Evolutionary conservation across 225 moss, liverwort and hornwort genomes (phyloP).

Genomic region (Sphagnum contortum): DNA sequence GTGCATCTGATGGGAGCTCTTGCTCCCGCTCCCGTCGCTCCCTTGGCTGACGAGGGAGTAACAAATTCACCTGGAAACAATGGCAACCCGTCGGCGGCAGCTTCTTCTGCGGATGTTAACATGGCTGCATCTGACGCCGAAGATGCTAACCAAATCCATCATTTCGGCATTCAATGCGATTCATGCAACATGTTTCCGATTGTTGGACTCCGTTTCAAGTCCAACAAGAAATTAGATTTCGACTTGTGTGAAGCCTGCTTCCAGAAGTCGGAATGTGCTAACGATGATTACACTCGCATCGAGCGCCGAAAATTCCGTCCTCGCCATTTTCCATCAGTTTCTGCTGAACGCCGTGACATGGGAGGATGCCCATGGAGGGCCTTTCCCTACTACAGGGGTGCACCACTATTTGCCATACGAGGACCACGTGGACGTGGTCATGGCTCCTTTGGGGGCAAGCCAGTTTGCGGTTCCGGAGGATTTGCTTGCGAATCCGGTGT

Average conservation of each 20-base stretch:
- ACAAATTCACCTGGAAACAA: neutral
- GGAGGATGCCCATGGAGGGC: slow-evolving; percentile 33
- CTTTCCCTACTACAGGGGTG: slow-evolving; percentile 28
- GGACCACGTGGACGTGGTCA: slow-evolving; percentile 16
- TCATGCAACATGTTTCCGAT: slow-evolving; percentile 57
- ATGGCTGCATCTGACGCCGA: slow-evolving; percentile 5
- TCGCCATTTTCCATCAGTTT: slow-evolving; percentile 30
- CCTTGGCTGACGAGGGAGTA: slow-evolving; percentile 1
- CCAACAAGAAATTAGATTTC: slow-evolving; percentile 63
- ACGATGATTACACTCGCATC: slow-evolving; percentile 53
- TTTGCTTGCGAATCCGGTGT: slow-evolving; percentile 20
- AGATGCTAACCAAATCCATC: slow-evolving; percentile 21
- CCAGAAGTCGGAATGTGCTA: slow-evolving; percentile 18
- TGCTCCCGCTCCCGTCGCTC: slow-evolving; percentile 13
- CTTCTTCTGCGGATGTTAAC: neutral
- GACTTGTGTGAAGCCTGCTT: slow-evolving; percentile 66
- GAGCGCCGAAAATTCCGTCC: slow-evolving; percentile 65
- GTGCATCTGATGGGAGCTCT: too few species aligned
- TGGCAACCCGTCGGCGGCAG: slow-evolving; percentile 1
- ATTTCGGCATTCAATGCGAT: slow-evolving; percentile 67
- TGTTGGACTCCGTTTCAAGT: slow-evolving; percentile 70
- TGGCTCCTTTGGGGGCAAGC: slow-evolving; percentile 37
- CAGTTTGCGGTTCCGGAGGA: slow-evolving; percentile 24
- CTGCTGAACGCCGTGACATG: slow-evolving; percentile 17
- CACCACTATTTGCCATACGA: slow-evolving; percentile 28